Evolutionary conservation across 1,284 basidiomycete species (phyloP).

Genomic region (Athelia sp.): DNA sequence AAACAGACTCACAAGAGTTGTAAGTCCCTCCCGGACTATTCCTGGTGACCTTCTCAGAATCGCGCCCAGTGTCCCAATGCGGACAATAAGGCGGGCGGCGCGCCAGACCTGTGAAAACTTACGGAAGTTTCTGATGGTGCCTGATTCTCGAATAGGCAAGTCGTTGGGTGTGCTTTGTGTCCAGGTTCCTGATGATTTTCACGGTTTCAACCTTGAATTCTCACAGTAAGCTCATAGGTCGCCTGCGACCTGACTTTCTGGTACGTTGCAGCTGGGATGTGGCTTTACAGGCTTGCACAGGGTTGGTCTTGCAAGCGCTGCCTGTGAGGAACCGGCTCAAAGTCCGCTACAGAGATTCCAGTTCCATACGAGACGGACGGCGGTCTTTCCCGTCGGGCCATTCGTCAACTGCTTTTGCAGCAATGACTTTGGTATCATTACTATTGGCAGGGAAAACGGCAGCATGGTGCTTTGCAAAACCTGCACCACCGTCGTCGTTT

Average conservation of each 20-base stretch:
- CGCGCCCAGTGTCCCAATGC: too few relatives aligned
- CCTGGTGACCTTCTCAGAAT: too few relatives aligned
- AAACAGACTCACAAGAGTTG: too few relatives aligned
- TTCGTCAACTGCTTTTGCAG: constrained; percentile 60
- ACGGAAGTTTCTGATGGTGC: too few relatives aligned
- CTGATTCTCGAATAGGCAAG: too few relatives aligned
- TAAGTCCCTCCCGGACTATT: too few relatives aligned
- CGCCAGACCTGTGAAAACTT: too few relatives aligned
- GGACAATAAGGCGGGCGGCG: too few relatives aligned
- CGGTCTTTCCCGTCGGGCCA: constrained; percentile 67
- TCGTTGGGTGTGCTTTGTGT: too few relatives aligned
- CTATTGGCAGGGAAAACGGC: constrained; percentile 62
- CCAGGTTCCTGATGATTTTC: too few relatives aligned
- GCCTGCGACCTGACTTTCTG: constrained; percentile 67
- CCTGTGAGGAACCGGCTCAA: neutral
- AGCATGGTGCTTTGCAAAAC: constrained; percentile 49
- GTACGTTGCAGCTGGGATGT: constrained; percentile 59
- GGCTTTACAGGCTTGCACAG: constrained; percentile 44
- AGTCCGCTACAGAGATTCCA: constrained; percentile 26
- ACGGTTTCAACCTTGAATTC: constrained; percentile 1
- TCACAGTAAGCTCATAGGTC: constrained; percentile 31
- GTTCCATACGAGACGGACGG: constrained; percentile 44
- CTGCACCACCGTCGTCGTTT: constrained; percentile 29
- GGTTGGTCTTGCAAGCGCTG: constrained; percentile 27
- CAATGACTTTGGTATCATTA: constrained; percentile 59